Evolutionary conservation across 2,329 filamentous ascomycete species (phyloP).

Genomic region (Endocalyx cinctus): DNA sequence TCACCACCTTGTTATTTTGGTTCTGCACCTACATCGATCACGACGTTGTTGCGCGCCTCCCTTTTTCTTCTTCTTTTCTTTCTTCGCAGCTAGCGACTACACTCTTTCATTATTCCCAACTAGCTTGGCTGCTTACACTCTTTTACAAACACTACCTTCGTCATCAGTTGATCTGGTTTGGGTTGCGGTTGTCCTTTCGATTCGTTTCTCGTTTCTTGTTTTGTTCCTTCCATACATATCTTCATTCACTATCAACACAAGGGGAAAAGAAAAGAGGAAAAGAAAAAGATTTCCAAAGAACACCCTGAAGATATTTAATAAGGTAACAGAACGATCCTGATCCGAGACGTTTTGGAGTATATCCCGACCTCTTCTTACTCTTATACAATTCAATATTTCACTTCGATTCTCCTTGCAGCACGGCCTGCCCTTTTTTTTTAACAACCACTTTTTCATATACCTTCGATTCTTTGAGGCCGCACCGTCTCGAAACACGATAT

Average conservation of each 20-base stretch:
- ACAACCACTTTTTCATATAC: conserved; percentile 13
- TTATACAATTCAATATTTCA: conserved; percentile 17
- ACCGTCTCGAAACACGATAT: conserved; percentile 18
- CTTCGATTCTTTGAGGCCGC: conserved; percentile 32
- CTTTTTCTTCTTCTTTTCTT: conserved; percentile 39
- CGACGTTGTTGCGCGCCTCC: conserved; percentile 28
- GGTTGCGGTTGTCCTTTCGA: conserved; percentile 22
- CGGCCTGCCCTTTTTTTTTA: conserved; percentile 33
- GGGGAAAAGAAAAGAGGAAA: too few relatives aligned
- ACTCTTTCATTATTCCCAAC: conserved; percentile 44
- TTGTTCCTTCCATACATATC: not conserved
- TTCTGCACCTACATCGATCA: conserved; percentile 21
- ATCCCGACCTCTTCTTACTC: conserved; percentile 11
- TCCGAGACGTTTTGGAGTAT: conserved; percentile 9
- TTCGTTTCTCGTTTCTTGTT: conserved; percentile 9
- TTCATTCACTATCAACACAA: not conserved
- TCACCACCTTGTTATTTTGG: conserved; percentile 17
- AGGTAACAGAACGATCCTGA: too few relatives aligned
- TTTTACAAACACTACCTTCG: conserved; percentile 36
- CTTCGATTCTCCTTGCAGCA: conserved; percentile 42
- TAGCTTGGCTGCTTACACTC: conserved; percentile 55
- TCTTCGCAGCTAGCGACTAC: conserved; percentile 38
- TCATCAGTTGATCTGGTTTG: conserved; percentile 33
- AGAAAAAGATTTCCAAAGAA: too few relatives aligned
- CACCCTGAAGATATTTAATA: too few relatives aligned